Conservation (phyloP, 305 asterid genomes). For the Monarda citriodora region DNA sequence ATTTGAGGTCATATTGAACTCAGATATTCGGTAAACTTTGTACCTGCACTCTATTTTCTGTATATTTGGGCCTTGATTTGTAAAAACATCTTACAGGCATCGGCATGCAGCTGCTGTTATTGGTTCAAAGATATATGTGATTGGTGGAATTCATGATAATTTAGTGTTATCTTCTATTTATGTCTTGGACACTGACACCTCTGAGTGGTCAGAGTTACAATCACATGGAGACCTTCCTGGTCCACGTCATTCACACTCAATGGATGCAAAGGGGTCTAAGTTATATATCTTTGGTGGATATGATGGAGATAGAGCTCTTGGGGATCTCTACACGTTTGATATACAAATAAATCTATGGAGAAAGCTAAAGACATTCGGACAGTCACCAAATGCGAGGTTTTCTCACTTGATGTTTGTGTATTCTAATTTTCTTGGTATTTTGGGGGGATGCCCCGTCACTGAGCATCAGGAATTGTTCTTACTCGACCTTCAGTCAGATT, state of each 20-base stretch:
- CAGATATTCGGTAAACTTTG: not conserved
- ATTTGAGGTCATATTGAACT: not conserved
- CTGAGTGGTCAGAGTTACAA: conserved; percentile 67
- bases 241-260: conserved; percentile 95
- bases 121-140: conserved; percentile 76
- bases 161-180: conserved; percentile 60
- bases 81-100: conserved; percentile 60
- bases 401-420: conserved; percentile 87
- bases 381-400: conserved; percentile 76
- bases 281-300: conserved; percentile 91
- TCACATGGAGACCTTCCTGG: conserved; percentile 70
- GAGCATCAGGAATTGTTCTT: conserved; percentile 62
- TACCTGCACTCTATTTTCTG: conserved; percentile 4
- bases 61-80: conserved; percentile 14
- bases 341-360: conserved; percentile 60
- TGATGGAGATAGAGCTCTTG: conserved; percentile 82
- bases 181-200: conserved; percentile 63
- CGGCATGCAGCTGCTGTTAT: conserved; percentile 89
- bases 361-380: conserved; percentile 53
- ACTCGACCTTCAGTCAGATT: conserved; percentile 53
- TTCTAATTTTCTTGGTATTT: conserved; percentile 65
- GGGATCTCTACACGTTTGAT: conserved; percentile 73
- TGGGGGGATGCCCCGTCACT: conserved; percentile 95
- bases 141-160: conserved; percentile 79
- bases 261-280: conserved; percentile 54